Base-by-base conservation (phyloP, 139 green algal species). In the Trebouxia sp. region DNA sequence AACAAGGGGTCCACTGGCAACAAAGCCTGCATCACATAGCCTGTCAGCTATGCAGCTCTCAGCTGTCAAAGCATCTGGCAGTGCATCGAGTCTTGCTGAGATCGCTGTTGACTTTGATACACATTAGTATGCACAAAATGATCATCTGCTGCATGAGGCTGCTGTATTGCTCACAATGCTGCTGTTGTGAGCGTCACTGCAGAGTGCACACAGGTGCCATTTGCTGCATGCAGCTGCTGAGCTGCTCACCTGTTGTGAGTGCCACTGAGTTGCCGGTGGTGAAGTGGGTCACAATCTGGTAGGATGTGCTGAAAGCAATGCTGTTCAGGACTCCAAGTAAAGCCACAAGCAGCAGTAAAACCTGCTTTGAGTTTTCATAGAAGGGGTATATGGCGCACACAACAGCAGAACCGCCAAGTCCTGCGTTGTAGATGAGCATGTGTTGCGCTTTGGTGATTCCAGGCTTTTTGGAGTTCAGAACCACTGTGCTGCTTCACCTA, bases 201-300 rank as follows among this genome's bases (percentile, higher is more conserved):
- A 53, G 14, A 53, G 4, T 53, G 47, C 47, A 14, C 15, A 53
- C 47, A 53, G 3, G 1, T 55, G 39, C 38, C 24, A 35, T 20
- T 72, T 50, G 39, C 12, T 37, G 67, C 67, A 77, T 55, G n/a
- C 1, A 37, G 39, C 12, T 10, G 37, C 14, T 2, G 38, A 56
- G 14, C 6, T 3, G 6, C 56, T 43, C 43, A 76, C 78, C 78
- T 48, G 62, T 76, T 37, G 78, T 82, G 22, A 82, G 78, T 28
- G 78, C 62, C 14, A 82, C 78, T 26, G 78, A 76, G 17, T 82
- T 75, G 11, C 7, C 38, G 30, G 58, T 48, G 10, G 28, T 30
- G 38, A 82, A 82, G 4, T 75, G 37, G 24, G 58, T 65, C 1
- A 82, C 78, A 42, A 76, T 67, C 62, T 82, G 78, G 45, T 82